phyloP scores from a whole-genome alignment of 2,329 filamentous ascomycete genomes.

The Teratosphaeria zuluensis region DNA sequence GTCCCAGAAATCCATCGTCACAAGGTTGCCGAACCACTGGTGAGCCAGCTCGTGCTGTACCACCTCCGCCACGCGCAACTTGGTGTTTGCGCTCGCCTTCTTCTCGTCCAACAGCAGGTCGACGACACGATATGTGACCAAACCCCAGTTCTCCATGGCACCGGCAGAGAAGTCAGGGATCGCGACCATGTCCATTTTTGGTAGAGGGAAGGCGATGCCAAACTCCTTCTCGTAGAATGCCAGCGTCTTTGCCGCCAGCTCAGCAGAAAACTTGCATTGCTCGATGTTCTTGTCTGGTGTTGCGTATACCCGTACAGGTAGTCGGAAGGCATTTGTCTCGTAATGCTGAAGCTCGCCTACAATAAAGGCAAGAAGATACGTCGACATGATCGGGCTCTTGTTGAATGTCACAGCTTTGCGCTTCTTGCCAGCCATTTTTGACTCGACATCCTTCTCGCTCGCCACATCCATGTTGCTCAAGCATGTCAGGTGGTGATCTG shows the following conservation, averaged over 20 bases:
- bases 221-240: conserved; percentile 96
- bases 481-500: conserved; percentile 83
- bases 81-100: conserved; percentile 75
- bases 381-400: conserved; percentile 88
- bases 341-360: conserved; percentile 90
- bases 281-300: conserved; percentile 84
- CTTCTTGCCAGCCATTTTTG: conserved; percentile 50
- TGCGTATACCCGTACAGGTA: conserved; percentile 89
- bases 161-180: conserved; percentile 93
- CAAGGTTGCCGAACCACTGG: conserved; percentile 96
- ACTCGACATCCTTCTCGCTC: conserved; percentile 63
- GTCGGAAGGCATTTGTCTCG: conserved; percentile 81
- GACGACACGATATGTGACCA: conserved; percentile 89
- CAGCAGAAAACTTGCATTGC: conserved; percentile 80
- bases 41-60: conserved; percentile 96
- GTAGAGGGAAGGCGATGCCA: conserved; percentile 72
- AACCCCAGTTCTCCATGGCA: conserved; percentile 97
- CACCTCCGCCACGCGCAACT: conserved; percentile 87
- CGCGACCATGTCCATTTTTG: conserved; percentile 94
- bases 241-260: conserved; percentile 80
- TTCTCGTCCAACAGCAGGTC: conserved; percentile 87
- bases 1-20: conserved; percentile 99
- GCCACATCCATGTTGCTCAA: conserved; percentile 95
- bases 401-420: conserved; percentile 89
- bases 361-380: conserved; percentile 88